Evolutionary conservation across 2,329 filamentous ascomycete species (phyloP).

Genomic region (Verticillium nonalfalfae): DNA sequence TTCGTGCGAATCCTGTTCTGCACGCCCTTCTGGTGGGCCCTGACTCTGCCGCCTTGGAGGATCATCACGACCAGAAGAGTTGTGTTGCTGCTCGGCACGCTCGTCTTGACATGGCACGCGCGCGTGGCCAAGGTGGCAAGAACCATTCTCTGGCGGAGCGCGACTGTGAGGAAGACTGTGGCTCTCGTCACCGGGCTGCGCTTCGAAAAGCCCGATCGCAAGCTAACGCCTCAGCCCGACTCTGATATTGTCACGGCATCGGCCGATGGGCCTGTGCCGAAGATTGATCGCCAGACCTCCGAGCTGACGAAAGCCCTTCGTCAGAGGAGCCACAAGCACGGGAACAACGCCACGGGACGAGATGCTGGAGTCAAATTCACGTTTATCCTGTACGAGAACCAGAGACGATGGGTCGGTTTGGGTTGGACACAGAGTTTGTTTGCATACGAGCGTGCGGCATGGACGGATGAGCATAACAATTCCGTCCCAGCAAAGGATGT

Average conservation of each 20-base stretch:
- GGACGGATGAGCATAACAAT: conserved; percentile 96
- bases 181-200: conserved; percentile 74
- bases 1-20: conserved; percentile 85
- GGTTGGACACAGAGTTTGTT: conserved; percentile 93
- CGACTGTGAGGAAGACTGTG: conserved; percentile 62
- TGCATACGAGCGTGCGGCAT: conserved; percentile 80
- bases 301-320: conserved; percentile 40
- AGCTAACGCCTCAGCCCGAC: conserved; percentile 8
- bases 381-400: conserved; percentile 94
- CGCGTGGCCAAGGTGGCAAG: conserved; percentile 78
- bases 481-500: conserved; percentile 67
- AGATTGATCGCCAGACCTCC: conserved; percentile 31
- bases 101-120: conserved; percentile 88
- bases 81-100: conserved; percentile 76
- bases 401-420: conserved; percentile 87
- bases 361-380: conserved; percentile 88
- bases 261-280: conserved; percentile 8
- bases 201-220: conserved; percentile 49
- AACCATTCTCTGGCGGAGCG: conserved; percentile 85
- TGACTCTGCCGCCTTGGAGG: conserved; percentile 76
- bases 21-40: conserved; percentile 77
- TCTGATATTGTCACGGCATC: conserved; percentile 10
- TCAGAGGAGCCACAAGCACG: conserved; percentile 17
- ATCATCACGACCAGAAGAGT: conserved; percentile 84
- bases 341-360: conserved; percentile 31